Evolutionary conservation across 2,329 filamentous ascomycete species (phyloP).

Genomic region (Monosporascus ibericus): DNA sequence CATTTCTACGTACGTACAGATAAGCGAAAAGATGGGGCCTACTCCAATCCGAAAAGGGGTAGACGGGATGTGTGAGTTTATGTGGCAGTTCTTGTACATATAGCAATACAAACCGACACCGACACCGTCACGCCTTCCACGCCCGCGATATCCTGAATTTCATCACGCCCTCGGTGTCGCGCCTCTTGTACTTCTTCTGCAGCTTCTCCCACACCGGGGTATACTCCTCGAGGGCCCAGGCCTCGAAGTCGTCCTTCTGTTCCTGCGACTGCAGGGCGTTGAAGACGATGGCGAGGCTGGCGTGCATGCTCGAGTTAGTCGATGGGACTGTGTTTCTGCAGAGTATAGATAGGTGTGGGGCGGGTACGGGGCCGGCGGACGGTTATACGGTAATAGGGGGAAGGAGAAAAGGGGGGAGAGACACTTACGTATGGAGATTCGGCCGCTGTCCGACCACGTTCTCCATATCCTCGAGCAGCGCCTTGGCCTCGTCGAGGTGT

Average conservation of each 20-base stretch:
- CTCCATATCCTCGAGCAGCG: slow-evolving; percentile 61
- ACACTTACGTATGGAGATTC: slow-evolving; percentile 20
- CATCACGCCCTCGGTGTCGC: slow-evolving; percentile 37
- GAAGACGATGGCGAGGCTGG: slow-evolving; percentile 67
- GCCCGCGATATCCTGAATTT: slow-evolving; percentile 44
- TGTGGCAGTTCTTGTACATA: slow-evolving; percentile 26
- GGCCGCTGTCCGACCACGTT: slow-evolving; percentile 45
- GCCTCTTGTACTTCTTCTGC: slow-evolving; percentile 43
- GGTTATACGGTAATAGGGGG: neutral
- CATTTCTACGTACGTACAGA: slow-evolving; percentile 23
- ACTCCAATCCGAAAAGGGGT: too few relatives aligned
- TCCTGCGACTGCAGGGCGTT: slow-evolving; percentile 63
- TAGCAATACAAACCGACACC: slow-evolving; percentile 1
- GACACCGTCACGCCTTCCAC: slow-evolving; percentile 37
- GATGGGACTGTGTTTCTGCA: neutral
- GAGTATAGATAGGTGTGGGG: neutral
- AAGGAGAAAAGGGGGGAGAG: neutral
- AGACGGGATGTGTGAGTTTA: slow-evolving; percentile 1
- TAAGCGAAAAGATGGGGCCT: neutral
- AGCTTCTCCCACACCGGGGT: slow-evolving; percentile 64
- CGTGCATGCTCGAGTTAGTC: neutral
- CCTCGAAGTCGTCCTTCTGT: slow-evolving; percentile 63
- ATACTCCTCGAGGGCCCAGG: slow-evolving; percentile 66
- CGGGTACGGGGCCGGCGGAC: neutral
- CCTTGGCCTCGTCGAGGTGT: slow-evolving; percentile 60